Base-by-base conservation (phyloP, 2,329 filamentous ascomycete genomes). In the Mycosphaerelloides madeirae region DNA sequence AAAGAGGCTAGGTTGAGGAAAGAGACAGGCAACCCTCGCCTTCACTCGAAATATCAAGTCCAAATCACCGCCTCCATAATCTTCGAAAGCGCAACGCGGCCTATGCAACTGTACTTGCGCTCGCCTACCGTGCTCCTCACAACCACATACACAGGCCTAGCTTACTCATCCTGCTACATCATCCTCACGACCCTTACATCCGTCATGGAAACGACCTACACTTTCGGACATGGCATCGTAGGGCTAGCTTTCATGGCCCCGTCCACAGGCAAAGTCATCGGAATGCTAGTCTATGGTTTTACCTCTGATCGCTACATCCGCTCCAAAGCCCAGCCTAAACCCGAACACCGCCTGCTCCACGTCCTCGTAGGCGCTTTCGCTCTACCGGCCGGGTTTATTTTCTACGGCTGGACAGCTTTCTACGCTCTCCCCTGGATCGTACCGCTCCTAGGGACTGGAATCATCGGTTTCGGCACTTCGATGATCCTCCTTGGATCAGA, bases 121-220 rank as follows among this genome's bases (percentile, higher is more conserved):
- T 78, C 79, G 0, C 76, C 75, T 18, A 78, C 77, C 57, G 73
- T 83, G 54, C 69, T 79, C 18, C 65, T 84, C 28, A 66, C 77
- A 19, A 80, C 44, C 25, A 72, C 80, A 0, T 77, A 79, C 38
- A 70, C 77, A 6, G 68, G 75, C 37, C 59, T 72, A 29, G 69
- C 76, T 56, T 68, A n/a, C n/a, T n/a, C n/a, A n/a, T n/a, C n/a
- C n/a, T n/a, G n/a, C n/a, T n/a, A n/a, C n/a, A n/a, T n/a, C n/a
- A n/a, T n/a, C n/a, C n/a, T n/a, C n/a, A n/a, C n/a, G n/a, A n/a
- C n/a, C n/a, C n/a, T n/a, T n/a, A n/a, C n/a, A n/a, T n/a, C n/a
- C n/a, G 68, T 72, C 6, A 72, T 70, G 50, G 60, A 58, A 3
- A 53, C 53, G 3, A 57, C 65, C 34, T 74, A 73, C 48, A 49